Evolutionary conservation across 805 yeast species (phyloP).

Genomic region (Yarrowia divulgata): DNA sequence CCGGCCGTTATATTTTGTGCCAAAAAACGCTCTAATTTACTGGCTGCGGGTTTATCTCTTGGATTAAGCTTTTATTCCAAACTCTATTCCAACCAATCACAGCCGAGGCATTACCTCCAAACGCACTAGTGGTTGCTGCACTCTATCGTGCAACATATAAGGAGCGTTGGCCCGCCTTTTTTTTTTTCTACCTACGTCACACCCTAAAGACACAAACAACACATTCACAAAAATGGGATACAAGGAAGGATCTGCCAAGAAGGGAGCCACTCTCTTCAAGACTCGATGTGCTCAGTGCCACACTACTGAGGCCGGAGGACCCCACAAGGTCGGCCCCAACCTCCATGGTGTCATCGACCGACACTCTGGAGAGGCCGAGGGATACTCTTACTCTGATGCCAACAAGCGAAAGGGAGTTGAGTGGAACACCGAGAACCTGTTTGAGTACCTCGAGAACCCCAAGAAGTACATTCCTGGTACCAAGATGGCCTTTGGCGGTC

Average conservation of each 20-base stretch:
- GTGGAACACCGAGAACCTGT: conserved; percentile 88
- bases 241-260: conserved; percentile 63
- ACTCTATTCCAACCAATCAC: conserved; percentile 1
- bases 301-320: conserved; percentile 94
- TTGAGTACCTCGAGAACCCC: conserved; percentile 98
- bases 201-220: background rate
- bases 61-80: background rate
- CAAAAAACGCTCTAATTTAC: no score
- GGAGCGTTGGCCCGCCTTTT: background rate
- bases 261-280: conserved; percentile 98
- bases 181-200: background rate
- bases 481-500: conserved; percentile 99
- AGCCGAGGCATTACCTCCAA: conserved; percentile 23
- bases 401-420: conserved; percentile 92
- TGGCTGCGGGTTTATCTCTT: conserved; percentile 21
- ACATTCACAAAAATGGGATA: conserved; percentile 40
- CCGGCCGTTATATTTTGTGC: no score
- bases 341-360: conserved; percentile 95
- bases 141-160: background rate
- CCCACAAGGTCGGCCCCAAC: conserved; percentile 99
- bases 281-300: conserved; percentile 99
- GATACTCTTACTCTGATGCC: conserved; percentile 97
- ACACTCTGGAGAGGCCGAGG: conserved; percentile 87
- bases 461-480: conserved; percentile 99
- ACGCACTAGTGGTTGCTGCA: conserved; percentile 18